Conservation (phyloP, 208 protist genomes). For the Trypanosoma scelopori region DNA sequence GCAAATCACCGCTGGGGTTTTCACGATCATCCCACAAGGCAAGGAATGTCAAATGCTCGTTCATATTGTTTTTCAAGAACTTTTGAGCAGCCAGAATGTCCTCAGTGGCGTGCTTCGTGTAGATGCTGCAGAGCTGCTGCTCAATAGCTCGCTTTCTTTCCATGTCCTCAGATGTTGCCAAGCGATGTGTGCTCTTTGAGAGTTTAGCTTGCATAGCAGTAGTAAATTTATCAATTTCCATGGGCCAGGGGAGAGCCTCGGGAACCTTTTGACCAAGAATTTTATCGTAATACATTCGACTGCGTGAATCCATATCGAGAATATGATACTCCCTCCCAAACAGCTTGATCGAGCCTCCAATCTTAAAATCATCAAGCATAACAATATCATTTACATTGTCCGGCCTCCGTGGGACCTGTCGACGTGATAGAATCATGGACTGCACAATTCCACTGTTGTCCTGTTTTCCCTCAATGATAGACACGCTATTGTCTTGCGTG, state of each 20-base stretch:
- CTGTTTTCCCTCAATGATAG: slow-evolving; percentile 61
- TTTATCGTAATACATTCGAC: slow-evolving; percentile 67
- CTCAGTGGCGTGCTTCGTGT: slow-evolving; percentile 85
- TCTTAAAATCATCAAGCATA: slow-evolving; percentile 66
- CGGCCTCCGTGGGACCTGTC: slow-evolving; percentile 51
- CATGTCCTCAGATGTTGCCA: slow-evolving; percentile 83
- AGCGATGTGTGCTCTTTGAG: slow-evolving; percentile 38
- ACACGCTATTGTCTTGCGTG: slow-evolving; percentile 76
- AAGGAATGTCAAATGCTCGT: slow-evolving; percentile 82
- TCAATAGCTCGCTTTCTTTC: slow-evolving; percentile 82
- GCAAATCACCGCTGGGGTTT: slow-evolving; percentile 78
- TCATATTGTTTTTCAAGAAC: slow-evolving; percentile 86
- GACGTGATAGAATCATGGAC: slow-evolving; percentile 68
- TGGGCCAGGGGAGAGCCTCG: slow-evolving; percentile 34
- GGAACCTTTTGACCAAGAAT: slow-evolving; percentile 48
- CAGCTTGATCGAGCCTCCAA: slow-evolving; percentile 67
- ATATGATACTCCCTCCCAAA: slow-evolving; percentile 77
- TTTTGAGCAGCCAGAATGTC: slow-evolving; percentile 82
- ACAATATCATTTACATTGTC: slow-evolving; percentile 62
- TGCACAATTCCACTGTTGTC: slow-evolving; percentile 82
- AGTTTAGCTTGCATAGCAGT: slow-evolving; percentile 20
- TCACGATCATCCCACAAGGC: slow-evolving; percentile 91
- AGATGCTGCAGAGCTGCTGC: slow-evolving; percentile 86
- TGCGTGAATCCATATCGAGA: slow-evolving; percentile 81
- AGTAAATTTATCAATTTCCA: slow-evolving; percentile 48